Percentiles rank a stretch among this genome's conserved stretches.
Conservation (phyloP, 106 monocot genomes). For the Posidonia australis region DNA sequence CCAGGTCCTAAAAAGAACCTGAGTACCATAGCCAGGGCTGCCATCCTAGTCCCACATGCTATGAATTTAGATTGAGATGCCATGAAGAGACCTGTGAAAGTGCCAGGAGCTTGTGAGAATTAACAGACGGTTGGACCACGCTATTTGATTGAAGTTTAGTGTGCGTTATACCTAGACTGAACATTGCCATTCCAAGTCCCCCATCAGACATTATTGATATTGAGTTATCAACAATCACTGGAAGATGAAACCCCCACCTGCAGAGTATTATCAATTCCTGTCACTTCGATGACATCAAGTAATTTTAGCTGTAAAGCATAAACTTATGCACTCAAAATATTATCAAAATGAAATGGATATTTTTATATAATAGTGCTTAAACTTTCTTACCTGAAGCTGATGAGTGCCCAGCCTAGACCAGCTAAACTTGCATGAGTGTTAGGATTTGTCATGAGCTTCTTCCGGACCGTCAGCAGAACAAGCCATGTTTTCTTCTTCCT, state of each 20-base stretch:
- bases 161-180: constrained; percentile 52
- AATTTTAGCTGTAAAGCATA: background rate
- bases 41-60: constrained; percentile 41
- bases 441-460: constrained; percentile 54
- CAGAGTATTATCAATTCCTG: constrained; percentile 6
- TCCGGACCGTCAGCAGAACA: constrained; percentile 31
- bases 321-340: background rate
- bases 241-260: constrained; percentile 56
- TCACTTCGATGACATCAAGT: background rate
- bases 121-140: background rate
- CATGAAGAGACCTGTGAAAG: constrained; percentile 61
- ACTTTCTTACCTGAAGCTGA: constrained; percentile 49
- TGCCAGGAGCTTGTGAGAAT: background rate
- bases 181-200: constrained; percentile 85
- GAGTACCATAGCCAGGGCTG: constrained; percentile 33
- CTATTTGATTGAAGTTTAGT: too few relatives aligned
- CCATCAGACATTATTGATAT: constrained; percentile 60
- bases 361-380: too few relatives aligned
- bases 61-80: constrained; percentile 55
- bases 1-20: constrained; percentile 64
- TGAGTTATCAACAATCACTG: constrained; percentile 37
- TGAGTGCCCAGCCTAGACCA: constrained; percentile 54
- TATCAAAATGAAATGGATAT: too few relatives aligned
- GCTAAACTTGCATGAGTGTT: constrained; percentile 49
- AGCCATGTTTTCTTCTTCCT: constrained; percentile 10